phyloP scores from a whole-genome alignment of 208 protist species.

The Porcisia hertigi region DNA sequence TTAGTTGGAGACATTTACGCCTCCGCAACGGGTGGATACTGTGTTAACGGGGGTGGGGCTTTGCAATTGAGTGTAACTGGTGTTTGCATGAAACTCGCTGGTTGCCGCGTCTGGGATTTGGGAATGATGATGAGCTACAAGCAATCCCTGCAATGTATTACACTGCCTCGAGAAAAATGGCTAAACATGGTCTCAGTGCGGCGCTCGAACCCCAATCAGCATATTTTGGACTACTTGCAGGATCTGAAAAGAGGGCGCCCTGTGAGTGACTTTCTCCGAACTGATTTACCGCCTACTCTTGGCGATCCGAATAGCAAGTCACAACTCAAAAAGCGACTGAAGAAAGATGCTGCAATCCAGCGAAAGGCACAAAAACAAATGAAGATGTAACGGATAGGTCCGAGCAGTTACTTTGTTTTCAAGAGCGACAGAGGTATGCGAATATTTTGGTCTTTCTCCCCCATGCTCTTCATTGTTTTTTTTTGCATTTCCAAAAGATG shows the following conservation, averaged over 20 bases:
- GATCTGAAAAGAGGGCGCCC: constrained; percentile 15
- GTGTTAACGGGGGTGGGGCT: constrained; percentile 63
- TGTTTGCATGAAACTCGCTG: constrained; percentile 42
- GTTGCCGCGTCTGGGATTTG: constrained; percentile 87
- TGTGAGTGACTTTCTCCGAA: constrained; percentile 27
- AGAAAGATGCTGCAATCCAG: constrained; percentile 11
- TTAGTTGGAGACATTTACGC: constrained; percentile 86
- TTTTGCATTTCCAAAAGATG: not conserved
- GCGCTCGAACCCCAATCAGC: constrained; percentile 5
- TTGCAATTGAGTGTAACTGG: constrained; percentile 71
- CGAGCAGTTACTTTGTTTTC: not conserved
- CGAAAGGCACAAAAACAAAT: constrained; percentile 7
- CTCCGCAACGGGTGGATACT: constrained; percentile 81
- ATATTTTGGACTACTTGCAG: constrained; percentile 17
- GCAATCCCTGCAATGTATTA: constrained; percentile 19
- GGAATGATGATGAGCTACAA: constrained; percentile 90
- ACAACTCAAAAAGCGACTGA: constrained; percentile 29
- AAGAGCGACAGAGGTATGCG: not conserved
- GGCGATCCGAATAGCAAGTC: constrained; percentile 30
- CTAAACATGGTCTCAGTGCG: constrained; percentile 17
- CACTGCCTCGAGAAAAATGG: constrained; percentile 23
- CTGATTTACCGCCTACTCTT: not conserved
- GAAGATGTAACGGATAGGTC: not conserved
- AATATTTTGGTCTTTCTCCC: not conserved
- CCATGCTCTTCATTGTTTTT: not conserved